Percentiles rank a stretch among this genome's conserved stretches.
phyloP scores from a whole-genome alignment of 1,284 basidiomycete genomes.

The Termitomyces sp. region DNA sequence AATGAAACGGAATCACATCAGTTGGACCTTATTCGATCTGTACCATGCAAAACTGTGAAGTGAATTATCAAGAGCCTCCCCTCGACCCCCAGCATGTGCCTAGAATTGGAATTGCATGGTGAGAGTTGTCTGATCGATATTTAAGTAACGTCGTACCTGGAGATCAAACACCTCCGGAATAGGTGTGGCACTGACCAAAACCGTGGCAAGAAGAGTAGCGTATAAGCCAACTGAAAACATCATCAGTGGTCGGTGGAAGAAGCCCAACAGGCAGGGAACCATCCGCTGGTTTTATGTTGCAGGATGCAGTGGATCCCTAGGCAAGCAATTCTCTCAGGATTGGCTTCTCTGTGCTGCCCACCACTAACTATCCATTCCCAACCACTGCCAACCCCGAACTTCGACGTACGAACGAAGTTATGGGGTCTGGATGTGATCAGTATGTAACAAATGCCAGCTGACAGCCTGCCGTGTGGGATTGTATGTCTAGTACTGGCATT shows the following conservation, averaged over 20 bases:
- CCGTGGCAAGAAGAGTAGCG: background rate
- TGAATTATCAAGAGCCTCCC: conserved; percentile 65
- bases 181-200: conserved; percentile 5
- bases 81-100: conserved; percentile 77
- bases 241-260: background rate
- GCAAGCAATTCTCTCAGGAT: too few species aligned
- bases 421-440: background rate
- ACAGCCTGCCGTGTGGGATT: background rate
- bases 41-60: conserved; percentile 74
- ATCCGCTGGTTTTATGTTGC: background rate
- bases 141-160: background rate
- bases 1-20: background rate
- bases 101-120: conserved; percentile 22
- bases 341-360: background rate
- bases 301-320: background rate
- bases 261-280: background rate
- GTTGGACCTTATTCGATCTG: conserved; percentile 11
- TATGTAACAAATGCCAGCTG: background rate
- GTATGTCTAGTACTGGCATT: background rate
- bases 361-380: too few species aligned
- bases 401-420: background rate
- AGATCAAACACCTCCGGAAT: conserved; percentile 18
- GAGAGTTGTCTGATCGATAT: background rate
- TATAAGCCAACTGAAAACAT: background rate
- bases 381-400: background rate